Percentiles rank a stretch among this genome's conserved stretches.
Conservation (phyloP, 768 basidiomycete genomes). For the Ramaria rubella region DNA sequence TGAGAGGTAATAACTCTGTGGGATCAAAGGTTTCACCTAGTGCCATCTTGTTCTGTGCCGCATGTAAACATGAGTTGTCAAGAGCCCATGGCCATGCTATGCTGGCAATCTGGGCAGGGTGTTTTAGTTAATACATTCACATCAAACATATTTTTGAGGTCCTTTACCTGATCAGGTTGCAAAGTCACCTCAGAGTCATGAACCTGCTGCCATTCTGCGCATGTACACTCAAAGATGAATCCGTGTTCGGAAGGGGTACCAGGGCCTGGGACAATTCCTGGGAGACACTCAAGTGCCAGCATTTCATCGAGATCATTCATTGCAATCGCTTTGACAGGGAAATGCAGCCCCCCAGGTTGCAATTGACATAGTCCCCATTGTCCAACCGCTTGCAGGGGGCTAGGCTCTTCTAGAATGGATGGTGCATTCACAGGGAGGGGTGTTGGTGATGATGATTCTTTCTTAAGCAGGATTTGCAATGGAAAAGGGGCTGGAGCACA, state of each 20-base stretch:
- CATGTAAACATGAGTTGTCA: neutral
- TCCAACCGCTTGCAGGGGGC: neutral
- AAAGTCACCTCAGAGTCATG: neutral
- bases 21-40: neutral
- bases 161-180: neutral
- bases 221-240: neutral
- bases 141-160: neutral
- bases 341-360: neutral
- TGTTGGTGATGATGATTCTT: neutral
- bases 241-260: neutral
- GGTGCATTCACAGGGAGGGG: neutral
- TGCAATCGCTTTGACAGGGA: neutral
- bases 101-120: neutral
- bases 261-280: neutral
- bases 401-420: neutral
- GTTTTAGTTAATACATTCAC: neutral
- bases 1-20: neutral
- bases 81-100: neutral
- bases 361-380: neutral
- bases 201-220: neutral
- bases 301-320: neutral
- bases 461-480: neutral
- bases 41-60: neutral
- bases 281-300: neutral
- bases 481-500: neutral